A percentile compares a stretch with the other conserved stretches of the same genome.
Conservation (phyloP, 139 green algal species). For the Chlorella ohadii region DNA sequence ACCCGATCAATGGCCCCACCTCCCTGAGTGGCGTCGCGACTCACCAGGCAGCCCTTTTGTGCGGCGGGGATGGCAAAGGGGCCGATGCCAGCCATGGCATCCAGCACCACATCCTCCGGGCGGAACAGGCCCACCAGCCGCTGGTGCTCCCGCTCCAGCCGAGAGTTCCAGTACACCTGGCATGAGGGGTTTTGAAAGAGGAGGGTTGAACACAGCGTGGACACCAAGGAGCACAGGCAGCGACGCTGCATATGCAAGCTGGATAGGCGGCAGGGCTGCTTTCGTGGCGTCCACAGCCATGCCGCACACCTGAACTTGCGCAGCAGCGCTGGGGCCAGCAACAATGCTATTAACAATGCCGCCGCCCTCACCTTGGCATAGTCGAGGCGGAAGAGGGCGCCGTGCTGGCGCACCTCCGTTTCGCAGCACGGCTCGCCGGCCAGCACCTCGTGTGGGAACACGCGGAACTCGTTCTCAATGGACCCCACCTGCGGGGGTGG, state of each 20-base stretch:
- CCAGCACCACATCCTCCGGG: conserved; percentile 74
- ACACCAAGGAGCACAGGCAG: too few relatives aligned
- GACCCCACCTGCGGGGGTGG: conserved; percentile 78
- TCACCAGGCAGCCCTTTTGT: conserved; percentile 75
- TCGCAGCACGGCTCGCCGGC: conserved; percentile 72
- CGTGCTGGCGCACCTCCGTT: conserved; percentile 83
- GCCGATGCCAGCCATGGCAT: conserved; percentile 95
- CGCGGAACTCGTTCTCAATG: conserved; percentile 95
- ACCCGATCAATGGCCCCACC: too few relatives aligned
- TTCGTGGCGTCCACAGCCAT: too few relatives aligned
- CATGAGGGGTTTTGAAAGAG: too few relatives aligned
- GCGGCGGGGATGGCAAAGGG: conserved; percentile 97
- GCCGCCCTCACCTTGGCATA: conserved; percentile 87
- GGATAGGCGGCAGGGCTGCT: too few relatives aligned
- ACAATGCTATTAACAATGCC: too few relatives aligned
- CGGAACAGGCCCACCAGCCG: conserved; percentile 80
- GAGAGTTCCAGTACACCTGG: conserved; percentile 99
- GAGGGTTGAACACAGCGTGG: too few relatives aligned
- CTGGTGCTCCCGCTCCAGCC: conserved; percentile 94
- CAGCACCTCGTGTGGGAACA: conserved; percentile 96
- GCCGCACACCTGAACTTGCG: too few relatives aligned
- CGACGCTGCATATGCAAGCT: too few relatives aligned
- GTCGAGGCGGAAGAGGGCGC: conserved; percentile 87
- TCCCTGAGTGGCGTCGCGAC: background rate
- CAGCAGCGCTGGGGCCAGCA: too few relatives aligned